Evolutionary conservation across 2,329 filamentous ascomycete species (phyloP), one percentile per base, ranked within the genome.

Genomic region (Alternaria rosae): DNA sequence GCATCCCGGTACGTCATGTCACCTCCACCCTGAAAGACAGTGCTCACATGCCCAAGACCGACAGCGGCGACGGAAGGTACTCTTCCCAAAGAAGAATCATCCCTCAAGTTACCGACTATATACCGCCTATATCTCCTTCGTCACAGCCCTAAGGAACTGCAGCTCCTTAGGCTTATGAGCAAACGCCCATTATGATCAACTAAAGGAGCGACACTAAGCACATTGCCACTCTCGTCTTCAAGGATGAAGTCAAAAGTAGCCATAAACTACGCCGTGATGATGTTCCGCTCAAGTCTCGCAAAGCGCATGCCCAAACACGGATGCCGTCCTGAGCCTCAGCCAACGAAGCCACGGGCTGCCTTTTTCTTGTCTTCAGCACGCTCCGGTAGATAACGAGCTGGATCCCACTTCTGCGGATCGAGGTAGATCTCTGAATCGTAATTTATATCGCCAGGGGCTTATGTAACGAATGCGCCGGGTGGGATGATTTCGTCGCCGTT

Each of bases 241-340:
- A 85, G 75, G 10, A 77, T 67, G 58, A 82, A 83, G 57, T 86
- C 82, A 57, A 86, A 87, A 43, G 79, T 79, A 4, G 84, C 81
- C 15, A 85, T 57, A 58, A 86, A 85, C 48, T 83, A 81, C 1
- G 83, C 84, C 0, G 79, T 81, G 28, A 86, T 83, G 61, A 87
- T 73, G 53, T 80, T 82, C 57, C 83, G 81, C 69, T 87, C 85
- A 2, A 87, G 73, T 65, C 86, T 86, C 1, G 85, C 85, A 70
- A 87, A 86, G 56, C 78, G 80, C 79, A 74, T 69, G 23, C 62
- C 66, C n/a, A 67, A 61, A 68, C 84, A 85, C 23, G 83, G 83
- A 75, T 83, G 80, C 42, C 81, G 70, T 1, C 70, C 78, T 20
- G 70, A 65, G 20, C 79, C 79, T 79, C 80, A 82, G 5, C 78